Evolutionary conservation across 345 rosid species (phyloP).

Genomic region (Citrus glauca): DNA sequence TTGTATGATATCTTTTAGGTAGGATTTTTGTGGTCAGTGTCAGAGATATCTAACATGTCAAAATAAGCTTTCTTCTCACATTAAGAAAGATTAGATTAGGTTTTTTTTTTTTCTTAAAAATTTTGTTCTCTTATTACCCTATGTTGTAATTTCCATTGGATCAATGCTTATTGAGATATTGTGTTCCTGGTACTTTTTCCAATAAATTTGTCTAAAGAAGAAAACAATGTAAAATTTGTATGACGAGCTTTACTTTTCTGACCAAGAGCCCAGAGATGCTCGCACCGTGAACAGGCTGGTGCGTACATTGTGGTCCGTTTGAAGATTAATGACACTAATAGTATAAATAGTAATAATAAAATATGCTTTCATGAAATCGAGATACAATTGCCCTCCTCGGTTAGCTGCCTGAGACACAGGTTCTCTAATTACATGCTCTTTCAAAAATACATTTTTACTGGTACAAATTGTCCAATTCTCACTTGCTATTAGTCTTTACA

Average conservation of each 20-base stretch:
- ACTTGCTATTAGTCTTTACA: neutral
- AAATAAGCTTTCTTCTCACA: neutral
- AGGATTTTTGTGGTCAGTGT: neutral
- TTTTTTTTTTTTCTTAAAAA: neutral
- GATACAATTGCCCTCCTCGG: neutral
- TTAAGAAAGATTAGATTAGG: neutral
- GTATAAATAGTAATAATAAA: neutral
- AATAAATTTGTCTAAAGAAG: neutral
- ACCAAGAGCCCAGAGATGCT: neutral
- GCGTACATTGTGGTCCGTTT: neutral
- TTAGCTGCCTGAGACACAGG: neutral
- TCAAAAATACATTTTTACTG: neutral
- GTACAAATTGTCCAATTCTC: neutral
- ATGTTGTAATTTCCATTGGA: neutral
- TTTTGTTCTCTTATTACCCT: neutral
- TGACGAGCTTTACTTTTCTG: neutral
- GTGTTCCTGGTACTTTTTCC: neutral
- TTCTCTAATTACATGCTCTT: neutral
- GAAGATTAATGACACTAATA: neutral
- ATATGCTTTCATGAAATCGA: too few species aligned
- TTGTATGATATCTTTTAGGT: constrained; percentile 11
- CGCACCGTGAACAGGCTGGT: neutral
- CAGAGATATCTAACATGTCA: neutral
- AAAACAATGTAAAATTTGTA: neutral
- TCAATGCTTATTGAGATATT: neutral